Evolutionary conservation across 2,329 filamentous ascomycete species (phyloP), one percentile per base, ranked within the genome.

Genomic region (Neonectria sp.): DNA sequence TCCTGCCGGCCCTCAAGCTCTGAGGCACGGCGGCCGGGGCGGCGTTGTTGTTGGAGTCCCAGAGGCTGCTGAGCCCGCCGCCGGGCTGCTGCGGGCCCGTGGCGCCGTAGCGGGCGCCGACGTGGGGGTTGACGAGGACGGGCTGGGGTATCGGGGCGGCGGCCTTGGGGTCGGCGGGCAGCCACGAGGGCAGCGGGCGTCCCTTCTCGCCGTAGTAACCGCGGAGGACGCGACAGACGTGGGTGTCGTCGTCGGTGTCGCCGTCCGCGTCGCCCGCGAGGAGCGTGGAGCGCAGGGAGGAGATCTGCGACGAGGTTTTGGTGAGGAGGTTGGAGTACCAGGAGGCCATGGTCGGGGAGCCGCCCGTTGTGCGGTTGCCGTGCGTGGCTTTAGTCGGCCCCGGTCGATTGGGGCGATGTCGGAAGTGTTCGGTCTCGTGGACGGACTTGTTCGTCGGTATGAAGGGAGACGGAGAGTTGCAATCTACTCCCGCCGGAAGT

Each of bases 141-240:
- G 89, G 80, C 71, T 87, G 84, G 55, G 83, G 80, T 37, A 88
- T 84, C 43, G 87, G 90, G 4, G 88, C 89, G 52, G 76, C 65
- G 12, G 79, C 80, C 81, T 94, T 95, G n/a, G 94, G 95, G 80
- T 97, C 94, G 6, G 93, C 91, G 8, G 95, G 94, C 8, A 98
- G 91, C 95, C 96, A 98, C 73, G 86, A 83, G 1, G 96, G 96
- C 70, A 95, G 93, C 2, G 90, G 86, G 25, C 91, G 91, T 73
- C 92, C 93, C 78, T 97, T 96, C 80, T 98, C 95, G 58, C 86
- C 89, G 86, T 99, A 98, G 87, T 98, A 97, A 75, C 91, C 92
- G 76, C 96, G 93, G 29, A 99, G 90, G 40, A 97, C 95, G 76
- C 96, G 93, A 82, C 94, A 97, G 77, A 98, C 93, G 84, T 98